Conservation (phyloP, 257 asterid genomes). For the Przewalskia tangutica region DNA sequence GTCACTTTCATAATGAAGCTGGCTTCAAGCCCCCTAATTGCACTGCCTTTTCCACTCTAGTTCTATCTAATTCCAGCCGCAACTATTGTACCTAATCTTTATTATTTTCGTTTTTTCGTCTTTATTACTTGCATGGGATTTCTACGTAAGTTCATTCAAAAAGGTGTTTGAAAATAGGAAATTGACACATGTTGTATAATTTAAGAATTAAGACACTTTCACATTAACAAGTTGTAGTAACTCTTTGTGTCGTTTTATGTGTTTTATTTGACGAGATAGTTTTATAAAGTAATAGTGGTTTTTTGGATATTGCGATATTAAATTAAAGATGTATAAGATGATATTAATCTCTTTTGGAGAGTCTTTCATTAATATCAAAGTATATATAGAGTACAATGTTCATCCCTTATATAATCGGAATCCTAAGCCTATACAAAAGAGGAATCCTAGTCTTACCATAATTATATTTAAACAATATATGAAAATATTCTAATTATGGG, state of each 20-base stretch:
- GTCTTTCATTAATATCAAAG: no score
- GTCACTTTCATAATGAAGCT: not conserved
- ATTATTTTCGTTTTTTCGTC: not conserved
- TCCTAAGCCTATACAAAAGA: no score
- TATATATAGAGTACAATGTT: no score
- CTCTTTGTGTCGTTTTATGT: not conserved
- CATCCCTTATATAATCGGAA: no score
- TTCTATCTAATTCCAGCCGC: not conserved
- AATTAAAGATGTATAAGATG: no score
- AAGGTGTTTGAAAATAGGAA: not conserved
- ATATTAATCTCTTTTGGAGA: no score
- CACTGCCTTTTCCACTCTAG: not conserved
- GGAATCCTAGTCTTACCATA: no score
- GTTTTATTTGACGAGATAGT: not conserved
- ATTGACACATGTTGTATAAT: not conserved
- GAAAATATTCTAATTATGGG: no score
- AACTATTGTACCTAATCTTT: not conserved
- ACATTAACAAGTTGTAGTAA: not conserved
- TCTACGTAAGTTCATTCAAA: not conserved
- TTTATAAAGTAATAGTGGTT: no score
- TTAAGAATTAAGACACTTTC: not conserved
- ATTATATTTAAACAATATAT: no score
- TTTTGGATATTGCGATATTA: no score
- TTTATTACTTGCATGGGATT: constrained; percentile 3
- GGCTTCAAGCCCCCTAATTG: not conserved